Evolutionary conservation across 2,329 filamentous ascomycete species (phyloP), one percentile per base, ranked within the genome.

Genomic region (Xylaria digitata): DNA sequence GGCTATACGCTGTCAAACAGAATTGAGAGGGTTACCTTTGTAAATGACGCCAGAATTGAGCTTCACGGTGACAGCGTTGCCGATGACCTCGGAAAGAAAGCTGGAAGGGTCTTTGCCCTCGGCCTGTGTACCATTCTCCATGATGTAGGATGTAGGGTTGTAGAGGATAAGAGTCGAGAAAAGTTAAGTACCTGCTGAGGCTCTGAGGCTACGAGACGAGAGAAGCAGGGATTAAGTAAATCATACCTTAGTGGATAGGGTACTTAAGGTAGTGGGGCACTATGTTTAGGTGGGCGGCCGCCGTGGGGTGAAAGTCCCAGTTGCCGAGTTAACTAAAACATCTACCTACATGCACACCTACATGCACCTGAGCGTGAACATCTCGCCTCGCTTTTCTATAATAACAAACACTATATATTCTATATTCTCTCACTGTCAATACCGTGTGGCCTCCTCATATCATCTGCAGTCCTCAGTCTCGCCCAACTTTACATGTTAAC

Each of bases 11-110:
- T n/a, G 26, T 42, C 9, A 15, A 52, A 48, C 42, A 4, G n/a
- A 46, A 42, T 56, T 42, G 49, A 34, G 23, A 21, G 21, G 75
- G 82, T 76, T 67, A 95, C 95, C 96, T 87, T 96, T 97, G 86
- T 97, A 99, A 70, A 98, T 90, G 67, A 97, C 94, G 61, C 96
- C 96, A n/a, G 94, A 97, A 83, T 99, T 99, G 74, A 99, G 87
- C 83, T 98, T 98, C 72, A 99, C 95, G 1, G 93, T 96, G 72
- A 99, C 96, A 43, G 93, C 89, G 71, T 93, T 93, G 68, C 95
- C 94, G 76, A 97, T 97, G 78, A 99, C 97, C 78, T 97, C 93
- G 80, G 92, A 90, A 66, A 99, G 85, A 80, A 99, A 99, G 72
- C 92, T 90, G 13, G 94, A 97, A 3, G 96, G 96, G 80, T 99